Evolutionary conservation across 208 protist species (phyloP).

Genomic region (Blastocrithidia nonstop): DNA sequence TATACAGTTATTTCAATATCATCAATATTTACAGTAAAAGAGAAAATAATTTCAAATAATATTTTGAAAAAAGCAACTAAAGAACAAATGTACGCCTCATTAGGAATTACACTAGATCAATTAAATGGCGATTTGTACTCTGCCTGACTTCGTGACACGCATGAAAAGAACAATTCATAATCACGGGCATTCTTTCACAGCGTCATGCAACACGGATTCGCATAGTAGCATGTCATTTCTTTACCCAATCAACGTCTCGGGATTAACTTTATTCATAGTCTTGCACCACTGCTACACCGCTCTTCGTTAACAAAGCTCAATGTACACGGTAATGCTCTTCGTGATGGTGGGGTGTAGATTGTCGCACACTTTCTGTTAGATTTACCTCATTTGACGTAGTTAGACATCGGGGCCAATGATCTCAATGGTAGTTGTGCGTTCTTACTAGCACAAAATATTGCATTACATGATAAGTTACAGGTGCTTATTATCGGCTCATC

Average conservation of each 20-base stretch:
- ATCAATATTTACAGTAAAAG: too few species aligned
- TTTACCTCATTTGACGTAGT: constrained; percentile 38
- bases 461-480: constrained; percentile 47
- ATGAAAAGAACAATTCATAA: constrained; percentile 66
- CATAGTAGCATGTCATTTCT: constrained; percentile 28
- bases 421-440: constrained; percentile 24
- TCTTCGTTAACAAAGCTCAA: constrained; percentile 50
- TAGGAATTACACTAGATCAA: constrained; percentile 62
- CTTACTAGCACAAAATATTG: constrained; percentile 35
- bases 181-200: constrained; percentile 59
- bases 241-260: constrained; percentile 63
- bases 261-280: constrained; percentile 47
- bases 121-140: constrained; percentile 73
- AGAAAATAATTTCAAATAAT: too few species aligned
- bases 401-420: constrained; percentile 76
- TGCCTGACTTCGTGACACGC: constrained; percentile 78
- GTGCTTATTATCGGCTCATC: constrained; percentile 57
- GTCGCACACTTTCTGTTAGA: constrained; percentile 57
- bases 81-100: constrained; percentile 54
- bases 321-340: constrained; percentile 70
- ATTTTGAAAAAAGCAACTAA: too few species aligned
- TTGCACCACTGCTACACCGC: constrained; percentile 50
- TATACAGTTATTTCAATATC: too few species aligned
- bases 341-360: constrained; percentile 71
- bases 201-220: constrained; percentile 60